Conservation (phyloP, 345 rosid genomes). For the Trapa bicornis region DNA sequence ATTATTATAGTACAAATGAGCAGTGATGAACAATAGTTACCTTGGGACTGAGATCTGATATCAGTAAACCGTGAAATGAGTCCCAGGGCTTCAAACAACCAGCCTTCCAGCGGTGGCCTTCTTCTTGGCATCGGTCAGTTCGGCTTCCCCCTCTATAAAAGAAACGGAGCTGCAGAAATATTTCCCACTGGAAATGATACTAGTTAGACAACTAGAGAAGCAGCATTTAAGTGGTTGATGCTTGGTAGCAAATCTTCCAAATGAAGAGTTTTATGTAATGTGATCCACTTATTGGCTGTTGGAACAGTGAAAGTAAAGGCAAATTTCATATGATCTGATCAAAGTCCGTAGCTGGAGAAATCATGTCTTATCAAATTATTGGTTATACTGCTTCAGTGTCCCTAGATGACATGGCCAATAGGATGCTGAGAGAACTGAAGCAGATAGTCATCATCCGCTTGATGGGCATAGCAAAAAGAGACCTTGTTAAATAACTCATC, state of each 20-base stretch:
- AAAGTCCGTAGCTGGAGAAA: too few relatives aligned
- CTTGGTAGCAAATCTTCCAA: background rate
- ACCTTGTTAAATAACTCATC: background rate
- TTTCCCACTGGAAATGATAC: background rate
- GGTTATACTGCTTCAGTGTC: too few relatives aligned
- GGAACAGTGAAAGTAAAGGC: too few relatives aligned
- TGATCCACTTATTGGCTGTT: too few relatives aligned
- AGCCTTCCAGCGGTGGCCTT: background rate
- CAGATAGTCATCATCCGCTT: constrained; percentile 1
- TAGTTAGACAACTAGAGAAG: background rate
- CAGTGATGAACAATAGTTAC: too few relatives aligned
- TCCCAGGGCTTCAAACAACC: background rate
- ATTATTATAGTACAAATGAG: background rate
- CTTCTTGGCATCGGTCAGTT: background rate
- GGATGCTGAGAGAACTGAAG: background rate
- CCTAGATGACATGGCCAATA: too few relatives aligned
- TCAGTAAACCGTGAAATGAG: background rate
- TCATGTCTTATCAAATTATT: too few relatives aligned
- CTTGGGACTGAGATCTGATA: background rate
- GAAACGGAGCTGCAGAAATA: too few relatives aligned
- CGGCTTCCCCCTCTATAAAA: too few relatives aligned
- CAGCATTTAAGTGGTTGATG: background rate
- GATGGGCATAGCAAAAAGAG: background rate
- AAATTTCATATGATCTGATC: too few relatives aligned
- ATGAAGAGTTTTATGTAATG: background rate